Percentiles rank a stretch among this genome's conserved stretches.
These are phyloP conservation scores for Rhizoclosmatium globosum DNA, from an alignment of 192 early-diverging fungal species.

Conservation along the genomic window DNA sequence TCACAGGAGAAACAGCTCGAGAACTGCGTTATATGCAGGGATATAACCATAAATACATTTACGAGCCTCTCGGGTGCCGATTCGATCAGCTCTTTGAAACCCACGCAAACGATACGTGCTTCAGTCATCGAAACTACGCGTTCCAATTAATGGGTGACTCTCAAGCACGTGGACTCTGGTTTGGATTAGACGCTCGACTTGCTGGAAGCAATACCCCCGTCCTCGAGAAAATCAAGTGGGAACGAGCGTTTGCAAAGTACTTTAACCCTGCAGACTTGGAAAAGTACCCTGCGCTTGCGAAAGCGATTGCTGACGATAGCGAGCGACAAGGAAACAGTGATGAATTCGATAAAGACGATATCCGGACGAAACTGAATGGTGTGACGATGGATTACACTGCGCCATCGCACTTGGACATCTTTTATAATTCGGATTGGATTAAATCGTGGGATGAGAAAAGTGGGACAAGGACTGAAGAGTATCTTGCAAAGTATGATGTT, in stretches of 20 bases:
- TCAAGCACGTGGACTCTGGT: not conserved
- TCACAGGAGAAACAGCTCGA: not conserved
- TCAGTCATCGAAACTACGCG: not conserved
- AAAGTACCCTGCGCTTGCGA: not conserved
- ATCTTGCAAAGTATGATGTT: not conserved
- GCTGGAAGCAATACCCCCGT: not conserved
- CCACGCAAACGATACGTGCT: not conserved
- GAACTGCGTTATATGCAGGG: not conserved
- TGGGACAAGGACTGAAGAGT: not conserved
- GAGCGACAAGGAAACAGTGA: not conserved
- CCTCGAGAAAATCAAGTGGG: not conserved
- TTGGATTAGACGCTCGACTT: not conserved
- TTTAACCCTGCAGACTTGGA: not conserved
- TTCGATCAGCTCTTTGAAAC: conserved; percentile 18
- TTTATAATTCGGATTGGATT: not conserved
- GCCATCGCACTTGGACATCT: not conserved
- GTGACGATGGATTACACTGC: not conserved
- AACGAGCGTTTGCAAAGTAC: not conserved
- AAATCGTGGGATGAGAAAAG: not conserved
- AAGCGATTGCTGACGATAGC: not conserved
- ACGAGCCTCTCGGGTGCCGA: not conserved
- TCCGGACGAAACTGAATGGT: not conserved
- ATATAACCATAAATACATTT: conserved; percentile 1
- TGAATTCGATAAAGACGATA: not conserved
- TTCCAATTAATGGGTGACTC: not conserved